phyloP scores from a whole-genome alignment of 2,329 filamentous ascomycete genomes.

The Amauroascus verrucosus region DNA sequence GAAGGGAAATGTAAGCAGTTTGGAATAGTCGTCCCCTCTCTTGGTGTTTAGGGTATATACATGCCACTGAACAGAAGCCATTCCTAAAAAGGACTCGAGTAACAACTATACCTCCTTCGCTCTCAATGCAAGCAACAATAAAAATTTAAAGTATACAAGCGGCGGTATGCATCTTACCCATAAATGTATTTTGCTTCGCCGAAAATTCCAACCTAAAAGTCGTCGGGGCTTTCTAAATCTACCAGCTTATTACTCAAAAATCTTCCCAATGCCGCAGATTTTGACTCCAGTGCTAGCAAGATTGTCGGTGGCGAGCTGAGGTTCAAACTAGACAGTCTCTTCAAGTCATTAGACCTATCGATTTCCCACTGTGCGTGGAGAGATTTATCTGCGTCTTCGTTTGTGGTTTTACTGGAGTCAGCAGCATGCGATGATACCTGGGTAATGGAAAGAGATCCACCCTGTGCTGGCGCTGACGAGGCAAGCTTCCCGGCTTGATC shows the following conservation, averaged over 20 bases:
- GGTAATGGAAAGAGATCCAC: constrained; percentile 3
- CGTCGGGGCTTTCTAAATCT: constrained; percentile 35
- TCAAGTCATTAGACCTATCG: constrained; percentile 32
- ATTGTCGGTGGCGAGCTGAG: constrained; percentile 31
- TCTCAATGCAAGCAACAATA: background rate
- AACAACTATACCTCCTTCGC: background rate
- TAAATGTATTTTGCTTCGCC: background rate
- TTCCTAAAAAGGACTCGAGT: background rate
- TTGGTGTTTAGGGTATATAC: background rate
- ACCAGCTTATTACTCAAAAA: constrained; percentile 33
- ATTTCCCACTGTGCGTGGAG: constrained; percentile 32
- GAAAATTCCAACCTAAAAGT: constrained; percentile 25
- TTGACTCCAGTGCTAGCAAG: constrained; percentile 34
- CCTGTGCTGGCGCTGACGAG: constrained; percentile 16
- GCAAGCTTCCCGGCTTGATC: constrained; percentile 14
- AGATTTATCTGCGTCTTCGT: constrained; percentile 20
- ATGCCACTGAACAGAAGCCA: background rate
- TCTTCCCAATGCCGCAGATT: constrained; percentile 33
- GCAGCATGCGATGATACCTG: background rate
- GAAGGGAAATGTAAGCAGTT: background rate
- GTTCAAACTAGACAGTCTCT: constrained; percentile 32
- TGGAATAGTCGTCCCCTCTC: background rate
- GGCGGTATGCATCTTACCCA: background rate
- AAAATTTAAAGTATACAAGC: background rate
- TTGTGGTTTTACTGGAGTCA: background rate